Evolutionary conservation across 2,329 filamentous ascomycete genomes (phyloP).

Genomic region (Aureobasidium sp.): DNA sequence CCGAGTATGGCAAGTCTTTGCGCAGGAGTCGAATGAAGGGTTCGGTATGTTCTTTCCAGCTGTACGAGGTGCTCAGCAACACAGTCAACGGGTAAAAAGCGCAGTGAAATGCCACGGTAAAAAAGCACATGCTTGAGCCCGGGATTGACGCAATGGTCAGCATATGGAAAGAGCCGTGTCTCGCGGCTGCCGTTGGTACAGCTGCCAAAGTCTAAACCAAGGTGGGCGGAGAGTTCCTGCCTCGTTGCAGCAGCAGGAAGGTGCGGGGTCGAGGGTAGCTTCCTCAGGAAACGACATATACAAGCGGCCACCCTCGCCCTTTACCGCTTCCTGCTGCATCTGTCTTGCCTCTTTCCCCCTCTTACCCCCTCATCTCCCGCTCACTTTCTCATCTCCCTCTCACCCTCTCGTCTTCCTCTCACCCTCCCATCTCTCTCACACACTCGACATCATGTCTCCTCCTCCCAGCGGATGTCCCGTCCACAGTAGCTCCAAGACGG

Average conservation of each 20-base stretch:
- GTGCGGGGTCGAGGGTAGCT: constrained; percentile 4
- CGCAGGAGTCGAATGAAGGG: background rate
- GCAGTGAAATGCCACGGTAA: too few species aligned
- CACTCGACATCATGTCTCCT: constrained; percentile 20
- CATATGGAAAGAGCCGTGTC: background rate
- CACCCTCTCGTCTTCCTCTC: background rate
- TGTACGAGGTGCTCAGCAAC: too few species aligned
- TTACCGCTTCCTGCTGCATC: background rate
- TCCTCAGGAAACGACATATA: background rate
- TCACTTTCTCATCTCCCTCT: background rate
- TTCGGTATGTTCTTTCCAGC: too few species aligned
- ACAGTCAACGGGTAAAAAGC: too few species aligned
- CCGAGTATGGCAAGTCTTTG: background rate
- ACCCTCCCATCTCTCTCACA: background rate
- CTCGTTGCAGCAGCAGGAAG: background rate
- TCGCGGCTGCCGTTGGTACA: background rate
- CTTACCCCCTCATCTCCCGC: background rate
- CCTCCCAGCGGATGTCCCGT: constrained; percentile 26
- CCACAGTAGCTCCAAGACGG: constrained; percentile 19
- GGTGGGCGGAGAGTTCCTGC: constrained; percentile 2
- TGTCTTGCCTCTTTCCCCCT: background rate
- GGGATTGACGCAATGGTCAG: background rate
- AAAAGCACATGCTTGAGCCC: background rate
- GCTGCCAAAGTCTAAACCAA: constrained; percentile 1
- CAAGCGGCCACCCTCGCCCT: background rate